These are phyloP conservation scores for Pseudogymnoascus sp. DNA, from an alignment of 2,329 filamentous ascomycete species.

Conservation along the genomic window DNA sequence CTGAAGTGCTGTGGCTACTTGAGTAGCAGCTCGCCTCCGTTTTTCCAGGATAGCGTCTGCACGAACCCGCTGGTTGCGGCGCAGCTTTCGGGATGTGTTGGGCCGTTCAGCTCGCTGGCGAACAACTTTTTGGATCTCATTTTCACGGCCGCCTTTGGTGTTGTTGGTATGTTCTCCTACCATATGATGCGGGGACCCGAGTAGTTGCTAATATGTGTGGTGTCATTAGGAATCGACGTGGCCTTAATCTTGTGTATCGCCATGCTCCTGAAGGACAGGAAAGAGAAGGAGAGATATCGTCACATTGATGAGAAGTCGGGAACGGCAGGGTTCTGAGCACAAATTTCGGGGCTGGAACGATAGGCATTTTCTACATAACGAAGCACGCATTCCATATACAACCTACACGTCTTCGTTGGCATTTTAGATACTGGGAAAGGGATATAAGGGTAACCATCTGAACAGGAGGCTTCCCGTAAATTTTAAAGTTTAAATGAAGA, in stretches of 20 bases:
- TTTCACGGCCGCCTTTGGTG: constrained; percentile 72
- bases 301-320: constrained; percentile 75
- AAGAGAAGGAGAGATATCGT: constrained; percentile 69
- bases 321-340: constrained; percentile 40
- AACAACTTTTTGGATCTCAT: constrained; percentile 67
- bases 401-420: neutral
- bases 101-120: constrained; percentile 57
- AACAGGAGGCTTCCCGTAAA: neutral
- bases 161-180: constrained; percentile 50
- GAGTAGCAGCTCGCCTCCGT: constrained; percentile 64
- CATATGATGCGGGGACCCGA: neutral
- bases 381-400: neutral
- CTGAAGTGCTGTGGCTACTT: constrained; percentile 76
- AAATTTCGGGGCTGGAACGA: no score
- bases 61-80: constrained; percentile 63
- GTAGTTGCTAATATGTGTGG: neutral
- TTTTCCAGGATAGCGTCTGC: constrained; percentile 61
- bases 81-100: constrained; percentile 60
- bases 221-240: constrained; percentile 48
- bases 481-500: neutral
- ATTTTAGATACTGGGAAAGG: neutral
- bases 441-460: neutral
- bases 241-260: constrained; percentile 62
- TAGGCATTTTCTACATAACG: neutral
- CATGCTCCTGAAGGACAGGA: constrained; percentile 72